phyloP scores from a whole-genome alignment of 257 asterid genomes.

The Sherardia arvensis region DNA sequence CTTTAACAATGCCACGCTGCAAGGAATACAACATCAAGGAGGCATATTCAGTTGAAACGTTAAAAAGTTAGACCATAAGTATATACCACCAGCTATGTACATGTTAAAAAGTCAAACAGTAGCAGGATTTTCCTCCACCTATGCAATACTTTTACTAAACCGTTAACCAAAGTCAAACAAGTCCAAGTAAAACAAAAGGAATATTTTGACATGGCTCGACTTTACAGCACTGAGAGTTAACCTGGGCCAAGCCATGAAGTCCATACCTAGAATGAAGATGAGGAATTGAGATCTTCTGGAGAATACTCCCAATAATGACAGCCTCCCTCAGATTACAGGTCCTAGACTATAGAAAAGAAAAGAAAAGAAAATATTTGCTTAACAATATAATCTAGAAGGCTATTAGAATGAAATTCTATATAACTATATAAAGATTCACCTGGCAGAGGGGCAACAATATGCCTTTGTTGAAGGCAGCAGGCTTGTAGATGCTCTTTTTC shows the following conservation, averaged over 20 bases:
- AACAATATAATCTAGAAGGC: neutral
- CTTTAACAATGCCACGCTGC: slow-evolving; percentile 74
- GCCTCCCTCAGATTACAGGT: slow-evolving; percentile 85
- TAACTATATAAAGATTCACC: slow-evolving; percentile 26
- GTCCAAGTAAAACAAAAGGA: too few relatives aligned
- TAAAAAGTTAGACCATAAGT: neutral
- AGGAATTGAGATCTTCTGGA: slow-evolving; percentile 82
- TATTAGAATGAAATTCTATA: neutral
- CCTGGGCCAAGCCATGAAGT: neutral
- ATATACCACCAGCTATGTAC: neutral
- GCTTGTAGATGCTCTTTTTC: slow-evolving; percentile 75
- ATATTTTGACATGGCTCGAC: neutral
- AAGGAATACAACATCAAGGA: neutral
- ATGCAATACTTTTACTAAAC: too few relatives aligned
- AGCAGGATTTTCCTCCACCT: neutral
- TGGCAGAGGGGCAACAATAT: slow-evolving; percentile 72
- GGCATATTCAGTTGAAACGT: neutral
- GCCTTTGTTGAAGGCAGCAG: slow-evolving; percentile 95
- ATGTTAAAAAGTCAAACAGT: neutral
- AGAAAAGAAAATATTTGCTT: neutral
- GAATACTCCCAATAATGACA: slow-evolving; percentile 75
- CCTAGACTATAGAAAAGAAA: slow-evolving; percentile 46
- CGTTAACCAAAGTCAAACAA: neutral
- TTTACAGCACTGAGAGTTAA: neutral
- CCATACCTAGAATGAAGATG: slow-evolving; percentile 84